Conservation (phyloP, 441 rosid genomes). For the Breynia disticha region DNA sequence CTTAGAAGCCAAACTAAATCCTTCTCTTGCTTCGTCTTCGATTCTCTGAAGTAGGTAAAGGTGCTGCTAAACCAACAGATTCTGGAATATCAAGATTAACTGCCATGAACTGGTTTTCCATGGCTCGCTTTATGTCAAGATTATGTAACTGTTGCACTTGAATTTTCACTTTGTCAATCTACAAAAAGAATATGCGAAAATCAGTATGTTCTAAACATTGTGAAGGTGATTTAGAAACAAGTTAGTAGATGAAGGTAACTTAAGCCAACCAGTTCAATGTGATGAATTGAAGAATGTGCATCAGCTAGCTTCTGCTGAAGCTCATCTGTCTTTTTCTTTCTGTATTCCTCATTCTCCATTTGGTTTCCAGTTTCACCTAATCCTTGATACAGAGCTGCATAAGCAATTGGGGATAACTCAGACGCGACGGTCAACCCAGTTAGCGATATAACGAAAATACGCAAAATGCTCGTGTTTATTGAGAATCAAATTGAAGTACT, state of each 20-base stretch:
- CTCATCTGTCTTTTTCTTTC: conserved; percentile 57
- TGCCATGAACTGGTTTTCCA: conserved; percentile 9
- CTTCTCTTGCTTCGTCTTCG: conserved; percentile 62
- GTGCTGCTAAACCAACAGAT: conserved; percentile 62
- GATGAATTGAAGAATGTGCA: conserved; percentile 77
- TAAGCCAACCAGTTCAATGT: conserved; percentile 60
- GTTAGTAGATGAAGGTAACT: background rate
- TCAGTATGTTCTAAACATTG: background rate
- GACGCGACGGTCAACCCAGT: no score
- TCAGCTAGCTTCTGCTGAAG: conserved; percentile 76
- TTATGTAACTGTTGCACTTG: conserved; percentile 37
- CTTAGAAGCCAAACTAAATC: conserved; percentile 21
- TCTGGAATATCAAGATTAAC: conserved; percentile 82
- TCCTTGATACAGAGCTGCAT: conserved; percentile 55
- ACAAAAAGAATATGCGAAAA: conserved; percentile 14
- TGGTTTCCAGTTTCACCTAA: conserved; percentile 73
- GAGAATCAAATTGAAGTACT: no score
- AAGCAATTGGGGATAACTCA: conserved; percentile 6
- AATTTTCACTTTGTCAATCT: conserved; percentile 63
- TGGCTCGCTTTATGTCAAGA: conserved; percentile 26
- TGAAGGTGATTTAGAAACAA: background rate
- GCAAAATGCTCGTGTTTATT: background rate
- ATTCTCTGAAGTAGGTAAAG: conserved; percentile 46
- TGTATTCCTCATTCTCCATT: conserved; percentile 86
- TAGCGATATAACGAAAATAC: background rate